phyloP scores from a whole-genome alignment of 331 rosid species.

The Phaseolus coccineus region DNA sequence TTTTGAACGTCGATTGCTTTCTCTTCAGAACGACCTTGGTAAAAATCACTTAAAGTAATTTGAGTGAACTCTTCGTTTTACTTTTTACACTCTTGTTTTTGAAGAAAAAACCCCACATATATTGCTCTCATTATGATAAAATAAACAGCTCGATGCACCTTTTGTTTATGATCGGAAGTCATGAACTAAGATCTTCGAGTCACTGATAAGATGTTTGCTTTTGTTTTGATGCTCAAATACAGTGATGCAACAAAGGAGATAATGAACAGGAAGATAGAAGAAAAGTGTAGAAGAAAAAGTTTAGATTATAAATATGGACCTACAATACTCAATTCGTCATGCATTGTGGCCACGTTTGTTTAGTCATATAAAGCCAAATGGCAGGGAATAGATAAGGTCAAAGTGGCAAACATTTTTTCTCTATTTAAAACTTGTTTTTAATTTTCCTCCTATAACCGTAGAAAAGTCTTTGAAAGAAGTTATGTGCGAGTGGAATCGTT shows the following conservation, averaged over 20 bases:
- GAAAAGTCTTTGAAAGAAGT: too few species aligned
- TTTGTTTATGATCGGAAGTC: background rate
- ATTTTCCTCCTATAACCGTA: too few species aligned
- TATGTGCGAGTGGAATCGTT: too few species aligned
- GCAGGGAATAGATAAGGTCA: background rate
- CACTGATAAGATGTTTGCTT: slow-evolving; percentile 47
- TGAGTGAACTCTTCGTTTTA: background rate
- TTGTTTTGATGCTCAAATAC: slow-evolving; percentile 20
- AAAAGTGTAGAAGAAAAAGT: background rate
- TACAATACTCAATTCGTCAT: background rate
- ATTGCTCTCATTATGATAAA: background rate
- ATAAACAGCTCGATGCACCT: slow-evolving; percentile 25
- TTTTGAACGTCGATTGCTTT: background rate
- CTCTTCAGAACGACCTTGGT: background rate
- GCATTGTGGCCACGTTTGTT: background rate
- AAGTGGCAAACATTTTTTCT: background rate
- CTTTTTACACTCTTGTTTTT: background rate
- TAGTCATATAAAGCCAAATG: background rate
- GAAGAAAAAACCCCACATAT: too few species aligned
- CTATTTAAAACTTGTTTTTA: too few species aligned
- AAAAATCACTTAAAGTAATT: background rate
- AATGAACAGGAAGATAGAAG: background rate
- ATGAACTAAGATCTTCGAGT: background rate
- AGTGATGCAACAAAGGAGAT: background rate
- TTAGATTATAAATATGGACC: slow-evolving; percentile 25